Evolutionary conservation across 2,329 filamentous ascomycete genomes (phyloP).

Genomic region (Colletotrichum godetiae): DNA sequence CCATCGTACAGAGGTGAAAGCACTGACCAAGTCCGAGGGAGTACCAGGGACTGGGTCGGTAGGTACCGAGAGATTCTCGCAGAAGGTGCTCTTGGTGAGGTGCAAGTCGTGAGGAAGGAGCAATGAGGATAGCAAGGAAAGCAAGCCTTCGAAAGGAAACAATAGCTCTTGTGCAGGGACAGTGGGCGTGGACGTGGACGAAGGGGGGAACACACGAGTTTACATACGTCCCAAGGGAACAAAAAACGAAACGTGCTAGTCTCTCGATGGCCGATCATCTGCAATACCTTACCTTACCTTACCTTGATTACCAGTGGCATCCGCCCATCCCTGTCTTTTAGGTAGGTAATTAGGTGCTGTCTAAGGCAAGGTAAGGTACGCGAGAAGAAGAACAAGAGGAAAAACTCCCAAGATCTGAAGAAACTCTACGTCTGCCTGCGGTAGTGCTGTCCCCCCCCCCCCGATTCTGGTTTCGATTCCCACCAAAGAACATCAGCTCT

Average conservation of each 20-base stretch:
- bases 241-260: background rate
- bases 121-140: background rate
- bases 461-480: background rate
- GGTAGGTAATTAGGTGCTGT: too few relatives aligned
- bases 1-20: constrained; percentile 13
- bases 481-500: background rate
- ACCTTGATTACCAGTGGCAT: background rate
- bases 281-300: background rate
- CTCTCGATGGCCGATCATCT: background rate
- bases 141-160: background rate
- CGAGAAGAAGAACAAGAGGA: background rate
- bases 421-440: background rate
- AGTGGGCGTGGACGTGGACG: background rate
- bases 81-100: background rate
- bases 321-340: too few relatives aligned
- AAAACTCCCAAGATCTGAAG: background rate
- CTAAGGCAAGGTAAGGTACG: background rate
- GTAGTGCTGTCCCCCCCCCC: background rate
- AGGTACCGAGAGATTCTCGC: too few relatives aligned
- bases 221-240: constrained; percentile 1
- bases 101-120: background rate
- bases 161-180: background rate
- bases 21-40: background rate
- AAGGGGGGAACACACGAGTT: background rate
- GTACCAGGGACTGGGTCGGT: background rate